Conservation (phyloP, 2,329 filamentous ascomycete species). For the Epichloe coenophiala region DNA sequence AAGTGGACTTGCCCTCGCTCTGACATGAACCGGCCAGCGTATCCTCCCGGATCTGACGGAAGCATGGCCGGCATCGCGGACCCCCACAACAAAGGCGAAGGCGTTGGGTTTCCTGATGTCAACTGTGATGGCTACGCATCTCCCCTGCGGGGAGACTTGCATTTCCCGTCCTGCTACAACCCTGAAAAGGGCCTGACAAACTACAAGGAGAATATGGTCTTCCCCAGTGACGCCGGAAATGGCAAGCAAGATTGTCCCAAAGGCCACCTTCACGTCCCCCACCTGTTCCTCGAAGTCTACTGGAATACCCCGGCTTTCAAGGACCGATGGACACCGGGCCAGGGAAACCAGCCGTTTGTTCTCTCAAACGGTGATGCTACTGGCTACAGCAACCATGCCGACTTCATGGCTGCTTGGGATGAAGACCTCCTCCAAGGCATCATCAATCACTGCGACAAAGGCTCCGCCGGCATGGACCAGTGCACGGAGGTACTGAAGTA, state of each 20-base stretch:
- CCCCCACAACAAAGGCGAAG: conserved; percentile 38
- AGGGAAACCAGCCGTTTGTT: conserved; percentile 50
- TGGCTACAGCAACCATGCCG: conserved; percentile 56
- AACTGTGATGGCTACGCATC: conserved; percentile 52
- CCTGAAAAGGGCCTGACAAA: conserved; percentile 44
- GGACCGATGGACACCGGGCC: conserved; percentile 38
- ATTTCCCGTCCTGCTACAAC: conserved; percentile 65
- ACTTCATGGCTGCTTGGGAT: conserved; percentile 66
- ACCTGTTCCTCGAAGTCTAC: conserved; percentile 47
- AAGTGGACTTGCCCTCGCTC: conserved; percentile 50
- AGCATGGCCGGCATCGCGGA: conserved; percentile 40
- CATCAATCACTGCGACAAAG: conserved; percentile 51
- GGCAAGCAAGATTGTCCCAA: conserved; percentile 41
- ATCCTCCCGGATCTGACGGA: conserved; percentile 41
- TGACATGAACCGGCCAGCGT: conserved; percentile 34
- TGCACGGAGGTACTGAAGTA: conserved; percentile 36
- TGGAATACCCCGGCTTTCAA: conserved; percentile 42
- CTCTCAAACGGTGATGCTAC: conserved; percentile 57
- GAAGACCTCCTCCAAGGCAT: conserved; percentile 49
- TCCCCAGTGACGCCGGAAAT: conserved; percentile 33
- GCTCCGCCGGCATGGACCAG: conserved; percentile 44
- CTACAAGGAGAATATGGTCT: conserved; percentile 53
- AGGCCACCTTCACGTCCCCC: conserved; percentile 41
- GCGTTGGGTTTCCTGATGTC: conserved; percentile 55
- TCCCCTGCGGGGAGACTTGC: conserved; percentile 51